Percentiles rank a stretch among this genome's conserved stretches.
Conservation (phyloP, 208 protist species). For the Endotrypanum monterogeii region DNA sequence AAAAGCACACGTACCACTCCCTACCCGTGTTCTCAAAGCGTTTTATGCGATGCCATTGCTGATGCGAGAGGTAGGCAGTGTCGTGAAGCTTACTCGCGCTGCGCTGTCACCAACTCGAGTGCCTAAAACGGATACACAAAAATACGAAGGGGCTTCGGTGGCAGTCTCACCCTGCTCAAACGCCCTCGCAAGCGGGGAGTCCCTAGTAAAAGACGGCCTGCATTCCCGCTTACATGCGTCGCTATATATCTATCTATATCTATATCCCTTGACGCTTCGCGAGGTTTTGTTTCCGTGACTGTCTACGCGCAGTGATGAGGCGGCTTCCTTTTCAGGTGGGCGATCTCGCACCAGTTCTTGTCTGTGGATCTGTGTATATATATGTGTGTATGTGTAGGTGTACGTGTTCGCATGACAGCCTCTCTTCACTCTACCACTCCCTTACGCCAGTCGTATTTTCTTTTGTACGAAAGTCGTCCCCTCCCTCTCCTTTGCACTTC, state of each 20-base stretch:
- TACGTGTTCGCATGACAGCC: too few relatives aligned
- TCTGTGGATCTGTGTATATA: too few relatives aligned
- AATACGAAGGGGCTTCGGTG: neutral
- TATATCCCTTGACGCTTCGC: neutral
- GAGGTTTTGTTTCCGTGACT: neutral
- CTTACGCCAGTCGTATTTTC: too few relatives aligned
- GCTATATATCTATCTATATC: constrained; percentile 12
- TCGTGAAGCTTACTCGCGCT: neutral
- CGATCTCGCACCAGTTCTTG: neutral
- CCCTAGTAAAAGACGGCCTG: neutral
- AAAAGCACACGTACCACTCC: neutral
- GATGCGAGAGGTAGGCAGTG: neutral
- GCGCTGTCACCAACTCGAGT: neutral
- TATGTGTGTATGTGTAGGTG: too few relatives aligned
- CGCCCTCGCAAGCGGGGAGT: neutral
- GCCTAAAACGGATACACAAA: neutral
- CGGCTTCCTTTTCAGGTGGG: neutral
- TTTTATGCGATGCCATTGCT: neutral
- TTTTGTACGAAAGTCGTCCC: too few relatives aligned
- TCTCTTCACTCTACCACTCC: too few relatives aligned
- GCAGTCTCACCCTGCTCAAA: neutral
- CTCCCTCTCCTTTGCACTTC: too few relatives aligned
- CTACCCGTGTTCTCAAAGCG: neutral
- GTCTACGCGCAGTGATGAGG: neutral
- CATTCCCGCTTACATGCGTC: neutral